Evolutionary conservation across 768 basidiomycete genomes (phyloP).

Genomic region (Leccinum barrowsii): DNA sequence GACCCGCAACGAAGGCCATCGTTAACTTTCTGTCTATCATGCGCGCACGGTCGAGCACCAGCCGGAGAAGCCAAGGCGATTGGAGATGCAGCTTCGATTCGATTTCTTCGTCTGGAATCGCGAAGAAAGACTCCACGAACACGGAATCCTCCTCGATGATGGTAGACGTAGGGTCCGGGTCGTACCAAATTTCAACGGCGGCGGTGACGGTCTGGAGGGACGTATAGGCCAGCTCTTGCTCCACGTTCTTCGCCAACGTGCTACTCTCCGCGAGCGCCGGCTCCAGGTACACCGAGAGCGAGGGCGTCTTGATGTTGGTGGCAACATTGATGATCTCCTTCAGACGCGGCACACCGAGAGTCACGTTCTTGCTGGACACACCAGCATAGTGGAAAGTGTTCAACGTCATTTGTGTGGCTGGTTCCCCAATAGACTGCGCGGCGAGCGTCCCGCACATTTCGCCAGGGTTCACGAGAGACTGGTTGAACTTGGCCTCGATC

Average conservation of each 20-base stretch:
- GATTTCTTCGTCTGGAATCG: constrained; percentile 96
- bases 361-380: constrained; percentile 99
- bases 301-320: constrained; percentile 97
- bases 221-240: constrained; percentile 91
- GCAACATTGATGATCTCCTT: constrained; percentile 99
- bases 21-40: constrained; percentile 97
- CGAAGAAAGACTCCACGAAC: constrained; percentile 99
- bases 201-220: constrained; percentile 92
- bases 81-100: constrained; percentile 87
- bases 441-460: constrained; percentile 99
- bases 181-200: constrained; percentile 97
- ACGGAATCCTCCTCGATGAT: constrained; percentile 95
- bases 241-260: constrained; percentile 77
- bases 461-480: constrained; percentile 86
- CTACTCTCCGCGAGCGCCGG: constrained; percentile 62
- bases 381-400: constrained; percentile 99
- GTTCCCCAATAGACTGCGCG: constrained; percentile 98
- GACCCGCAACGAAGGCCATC: constrained; percentile 91
- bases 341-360: constrained; percentile 96
- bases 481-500: constrained; percentile 94
- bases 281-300: constrained; percentile 86
- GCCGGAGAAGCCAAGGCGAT: constrained; percentile 95
- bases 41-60: constrained; percentile 94
- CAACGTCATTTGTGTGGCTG: constrained; percentile 98
- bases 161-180: constrained; percentile 87